These are phyloP conservation scores for Larix kaempferi DNA, from an alignment of 75 land plant genomes.

Conservation along the genomic window DNA sequence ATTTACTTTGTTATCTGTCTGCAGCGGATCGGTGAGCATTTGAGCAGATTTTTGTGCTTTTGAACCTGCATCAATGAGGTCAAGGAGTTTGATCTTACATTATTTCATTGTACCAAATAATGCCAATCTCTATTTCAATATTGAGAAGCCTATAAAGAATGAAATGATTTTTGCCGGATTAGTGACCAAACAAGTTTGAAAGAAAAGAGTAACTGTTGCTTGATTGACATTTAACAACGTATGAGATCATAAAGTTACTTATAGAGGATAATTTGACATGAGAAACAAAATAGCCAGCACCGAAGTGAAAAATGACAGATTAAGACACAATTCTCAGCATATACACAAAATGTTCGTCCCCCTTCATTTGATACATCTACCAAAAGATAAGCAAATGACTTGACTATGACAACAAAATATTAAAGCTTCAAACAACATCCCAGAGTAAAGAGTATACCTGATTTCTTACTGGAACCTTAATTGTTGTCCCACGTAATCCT, in stretches of 20 bases:
- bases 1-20: no score
- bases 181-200: not conserved
- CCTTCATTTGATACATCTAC: not conserved
- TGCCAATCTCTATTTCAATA: not conserved
- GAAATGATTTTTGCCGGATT: not conserved
- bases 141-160: not conserved
- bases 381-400: not conserved
- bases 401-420: not conserved
- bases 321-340: not conserved
- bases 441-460: slow-evolving; percentile 50
- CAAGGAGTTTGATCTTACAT: not conserved
- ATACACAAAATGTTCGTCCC: not conserved
- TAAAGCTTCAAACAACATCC: slow-evolving; percentile 5
- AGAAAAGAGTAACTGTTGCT: not conserved
- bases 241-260: not conserved
- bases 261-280: not conserved
- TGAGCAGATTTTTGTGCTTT: no score
- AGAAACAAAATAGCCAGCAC: not conserved
- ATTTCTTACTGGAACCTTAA: slow-evolving; percentile 69
- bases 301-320: not conserved
- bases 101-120: not conserved
- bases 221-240: not conserved
- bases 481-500: slow-evolving; percentile 47
- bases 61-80: no score
- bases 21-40: no score